Conservation (phyloP, 1,284 basidiomycete species). For the Trichosporon sp. region DNA sequence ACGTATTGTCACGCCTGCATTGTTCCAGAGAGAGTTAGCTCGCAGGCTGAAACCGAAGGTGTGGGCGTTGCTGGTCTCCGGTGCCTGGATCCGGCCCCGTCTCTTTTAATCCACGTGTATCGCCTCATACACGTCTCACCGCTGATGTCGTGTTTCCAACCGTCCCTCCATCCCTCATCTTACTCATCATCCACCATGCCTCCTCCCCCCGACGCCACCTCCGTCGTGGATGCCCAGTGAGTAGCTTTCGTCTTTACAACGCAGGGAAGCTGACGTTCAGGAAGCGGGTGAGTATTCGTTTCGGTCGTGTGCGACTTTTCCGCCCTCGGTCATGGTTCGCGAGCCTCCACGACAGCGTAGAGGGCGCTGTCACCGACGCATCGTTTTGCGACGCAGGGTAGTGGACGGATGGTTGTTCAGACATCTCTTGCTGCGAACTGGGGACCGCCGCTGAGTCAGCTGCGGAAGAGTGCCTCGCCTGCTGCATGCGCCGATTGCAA, state of each 20-base stretch:
- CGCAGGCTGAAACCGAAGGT: not conserved
- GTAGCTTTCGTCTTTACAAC: not conserved
- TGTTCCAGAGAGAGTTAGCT: not conserved
- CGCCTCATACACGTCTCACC: conserved; percentile 14
- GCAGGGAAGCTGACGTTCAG: conserved; percentile 22
- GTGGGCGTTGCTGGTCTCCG: conserved; percentile 1
- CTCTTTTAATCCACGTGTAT: conserved; percentile 17
- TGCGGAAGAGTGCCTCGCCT: too few relatives aligned
- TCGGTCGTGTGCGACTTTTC: not conserved
- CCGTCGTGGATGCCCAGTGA: conserved; percentile 32
- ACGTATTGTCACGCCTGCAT: conserved; percentile 1
- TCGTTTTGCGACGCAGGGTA: not conserved
- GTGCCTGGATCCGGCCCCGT: conserved; percentile 11
- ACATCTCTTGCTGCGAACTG: too few relatives aligned
- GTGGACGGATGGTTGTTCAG: too few relatives aligned
- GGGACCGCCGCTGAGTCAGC: too few relatives aligned
- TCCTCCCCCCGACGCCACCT: conserved; percentile 31
- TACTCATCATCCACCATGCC: conserved; percentile 24
- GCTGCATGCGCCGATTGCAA: too few relatives aligned
- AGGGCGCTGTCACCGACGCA: not conserved
- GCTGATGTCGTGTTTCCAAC: conserved; percentile 16
- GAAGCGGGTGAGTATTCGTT: conserved; percentile 27
- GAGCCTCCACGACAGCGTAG: not conserved
- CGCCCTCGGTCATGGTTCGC: not conserved
- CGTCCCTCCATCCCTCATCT: not conserved